A percentile compares a stretch with the other conserved stretches of the same genome.
These are phyloP conservation scores for Cylindricascospora bacillispora DNA, from an alignment of 1,139 yeast species.

Conservation along the genomic window DNA sequence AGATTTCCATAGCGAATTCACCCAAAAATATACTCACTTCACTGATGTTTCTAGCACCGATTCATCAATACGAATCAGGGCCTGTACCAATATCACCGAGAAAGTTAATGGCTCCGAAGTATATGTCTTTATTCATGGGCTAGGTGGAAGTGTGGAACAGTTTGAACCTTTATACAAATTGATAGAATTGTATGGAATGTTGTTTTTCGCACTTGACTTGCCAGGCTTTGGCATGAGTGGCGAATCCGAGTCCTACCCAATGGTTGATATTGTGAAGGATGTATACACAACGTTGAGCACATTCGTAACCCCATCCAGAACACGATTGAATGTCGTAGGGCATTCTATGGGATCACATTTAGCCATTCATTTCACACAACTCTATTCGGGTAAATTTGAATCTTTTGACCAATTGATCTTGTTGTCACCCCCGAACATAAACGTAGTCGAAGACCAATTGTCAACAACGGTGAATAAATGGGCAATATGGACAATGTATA, in stretches of 20 bases:
- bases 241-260: no score
- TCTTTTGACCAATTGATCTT: constrained; percentile 9
- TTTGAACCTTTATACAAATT: constrained; percentile 54
- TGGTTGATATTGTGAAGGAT: no score
- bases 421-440: constrained; percentile 19
- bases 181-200: constrained; percentile 37
- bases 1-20: no score
- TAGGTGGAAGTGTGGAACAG: constrained; percentile 64
- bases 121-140: constrained; percentile 49
- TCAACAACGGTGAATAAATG: no score
- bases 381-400: constrained; percentile 3
- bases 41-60: no score
- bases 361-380: constrained; percentile 11
- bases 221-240: constrained; percentile 55
- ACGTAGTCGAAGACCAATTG: constrained; percentile 8
- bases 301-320: neutral
- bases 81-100: constrained; percentile 1
- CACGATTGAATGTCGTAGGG: constrained; percentile 12
- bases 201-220: constrained; percentile 41
- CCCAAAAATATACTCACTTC: no score
- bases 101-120: constrained; percentile 18
- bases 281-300: no score
- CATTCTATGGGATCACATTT: constrained; percentile 25
- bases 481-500: constrained; percentile 7
- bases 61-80: no score